These are phyloP conservation scores for Periconia sp. DNA, from an alignment of 2,329 filamentous ascomycete species.

Conservation along the genomic window DNA sequence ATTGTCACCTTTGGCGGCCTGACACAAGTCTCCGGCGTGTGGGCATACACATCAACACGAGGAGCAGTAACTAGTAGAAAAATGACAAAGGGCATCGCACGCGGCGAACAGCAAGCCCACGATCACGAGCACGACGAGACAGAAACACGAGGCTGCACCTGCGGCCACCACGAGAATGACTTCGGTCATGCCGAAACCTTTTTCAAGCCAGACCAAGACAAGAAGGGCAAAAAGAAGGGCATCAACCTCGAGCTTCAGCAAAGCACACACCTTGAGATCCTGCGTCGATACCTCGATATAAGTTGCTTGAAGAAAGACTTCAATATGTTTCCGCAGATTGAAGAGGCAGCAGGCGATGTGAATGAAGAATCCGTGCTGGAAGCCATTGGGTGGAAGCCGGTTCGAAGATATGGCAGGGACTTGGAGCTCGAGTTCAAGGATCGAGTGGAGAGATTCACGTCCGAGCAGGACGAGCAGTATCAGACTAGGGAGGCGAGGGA, in stretches of 20 bases:
- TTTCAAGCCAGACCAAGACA: constrained; percentile 12
- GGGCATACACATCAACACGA: constrained; percentile 52
- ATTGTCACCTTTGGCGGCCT: constrained; percentile 48
- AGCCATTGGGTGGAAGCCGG: constrained; percentile 53
- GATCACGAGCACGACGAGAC: constrained; percentile 2
- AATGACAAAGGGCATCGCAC: constrained; percentile 46
- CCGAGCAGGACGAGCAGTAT: constrained; percentile 51
- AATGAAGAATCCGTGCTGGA: constrained; percentile 50
- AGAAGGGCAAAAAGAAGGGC: constrained; percentile 33
- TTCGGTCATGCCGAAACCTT: constrained; percentile 12
- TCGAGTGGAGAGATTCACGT: constrained; percentile 15
- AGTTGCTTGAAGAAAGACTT: constrained; percentile 46
- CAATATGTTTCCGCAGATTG: constrained; percentile 40
- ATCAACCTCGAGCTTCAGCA: constrained; percentile 47
- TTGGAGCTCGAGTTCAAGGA: constrained; percentile 43
- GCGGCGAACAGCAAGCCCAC: constrained; percentile 4
- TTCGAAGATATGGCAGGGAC: constrained; percentile 32
- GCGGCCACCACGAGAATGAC: constrained; percentile 18
- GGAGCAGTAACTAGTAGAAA: constrained; percentile 50
- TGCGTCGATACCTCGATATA: constrained; percentile 48
- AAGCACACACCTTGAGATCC: constrained; percentile 42
- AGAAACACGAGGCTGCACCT: constrained; percentile 17
- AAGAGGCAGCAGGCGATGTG: constrained; percentile 23
- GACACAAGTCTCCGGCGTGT: constrained; percentile 43
- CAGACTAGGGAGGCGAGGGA: constrained; percentile 50